Conservation (phyloP, 2,329 filamentous ascomycete species). For the Seiridium cupressi region DNA sequence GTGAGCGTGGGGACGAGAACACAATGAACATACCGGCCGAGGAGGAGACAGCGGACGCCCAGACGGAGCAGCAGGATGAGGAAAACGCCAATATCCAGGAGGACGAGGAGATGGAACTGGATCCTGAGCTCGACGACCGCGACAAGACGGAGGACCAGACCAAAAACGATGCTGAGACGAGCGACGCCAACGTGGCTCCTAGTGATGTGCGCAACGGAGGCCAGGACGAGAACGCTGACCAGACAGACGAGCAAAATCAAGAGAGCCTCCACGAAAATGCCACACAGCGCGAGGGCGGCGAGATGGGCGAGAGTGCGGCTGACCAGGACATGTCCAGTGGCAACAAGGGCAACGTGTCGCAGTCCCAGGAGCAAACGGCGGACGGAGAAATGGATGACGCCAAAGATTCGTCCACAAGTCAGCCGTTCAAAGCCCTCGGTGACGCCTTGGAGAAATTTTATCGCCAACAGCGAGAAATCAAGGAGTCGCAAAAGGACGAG, state of each 20-base stretch:
- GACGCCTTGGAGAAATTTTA: conserved; percentile 94
- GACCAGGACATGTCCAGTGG: conserved; percentile 62
- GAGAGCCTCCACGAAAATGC: conserved; percentile 59
- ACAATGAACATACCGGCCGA: conserved; percentile 41
- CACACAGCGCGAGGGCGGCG: conserved; percentile 64
- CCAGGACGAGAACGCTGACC: conserved; percentile 62
- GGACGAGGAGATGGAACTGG: conserved; percentile 29
- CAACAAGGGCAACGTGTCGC: conserved; percentile 58
- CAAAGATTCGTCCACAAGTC: conserved; percentile 45
- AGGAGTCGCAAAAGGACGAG: conserved; percentile 56
- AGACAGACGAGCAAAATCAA: conserved; percentile 59
- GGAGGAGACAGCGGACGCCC: conserved; percentile 51
- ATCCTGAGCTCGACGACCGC: conserved; percentile 32
- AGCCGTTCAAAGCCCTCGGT: conserved; percentile 92
- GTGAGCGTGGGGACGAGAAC: conserved; percentile 39
- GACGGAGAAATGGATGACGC: conserved; percentile 40
- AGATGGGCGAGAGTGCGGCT: conserved; percentile 62
- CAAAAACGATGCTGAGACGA: conserved; percentile 46
- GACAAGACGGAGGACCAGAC: conserved; percentile 24
- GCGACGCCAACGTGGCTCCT: conserved; percentile 61
- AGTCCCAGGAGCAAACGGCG: conserved; percentile 41
- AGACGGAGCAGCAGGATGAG: conserved; percentile 43
- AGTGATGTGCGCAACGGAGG: conserved; percentile 65
- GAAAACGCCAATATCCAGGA: conserved; percentile 27
- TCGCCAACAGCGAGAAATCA: conserved; percentile 80